Conservation (phyloP, 371 early-diverging fungal genomes). For the Saksenaea vasiformis region DNA sequence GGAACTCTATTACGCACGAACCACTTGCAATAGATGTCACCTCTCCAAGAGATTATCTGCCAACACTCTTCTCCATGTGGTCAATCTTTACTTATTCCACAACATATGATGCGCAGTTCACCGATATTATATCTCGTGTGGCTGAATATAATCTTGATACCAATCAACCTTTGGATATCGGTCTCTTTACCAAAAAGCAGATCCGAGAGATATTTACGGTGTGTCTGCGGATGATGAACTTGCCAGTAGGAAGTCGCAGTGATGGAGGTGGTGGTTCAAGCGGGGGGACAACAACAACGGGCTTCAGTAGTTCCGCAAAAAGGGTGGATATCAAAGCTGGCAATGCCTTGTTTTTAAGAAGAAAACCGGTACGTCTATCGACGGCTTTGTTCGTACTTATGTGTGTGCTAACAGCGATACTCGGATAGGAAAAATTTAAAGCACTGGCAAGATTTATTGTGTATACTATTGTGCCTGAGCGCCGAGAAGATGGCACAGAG, state of each 20-base stretch:
- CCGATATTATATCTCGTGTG: constrained; percentile 69
- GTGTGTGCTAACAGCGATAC: neutral
- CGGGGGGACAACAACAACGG: constrained; percentile 32
- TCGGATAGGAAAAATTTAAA: constrained; percentile 55
- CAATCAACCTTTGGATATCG: constrained; percentile 25
- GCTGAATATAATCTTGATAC: constrained; percentile 58
- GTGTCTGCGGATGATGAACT: constrained; percentile 68
- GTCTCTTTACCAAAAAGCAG: constrained; percentile 71
- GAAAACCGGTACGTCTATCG: constrained; percentile 32
- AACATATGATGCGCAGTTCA: constrained; percentile 64
- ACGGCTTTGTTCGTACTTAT: constrained; percentile 13
- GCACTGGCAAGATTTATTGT: constrained; percentile 78
- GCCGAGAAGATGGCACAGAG: constrained; percentile 20
- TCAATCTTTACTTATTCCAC: constrained; percentile 60
- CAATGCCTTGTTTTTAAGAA: constrained; percentile 43
- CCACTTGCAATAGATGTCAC: constrained; percentile 29
- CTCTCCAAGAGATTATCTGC: constrained; percentile 67
- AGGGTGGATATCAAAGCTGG: constrained; percentile 47
- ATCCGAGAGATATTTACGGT: constrained; percentile 67
- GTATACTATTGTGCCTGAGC: constrained; percentile 69
- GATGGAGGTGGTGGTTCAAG: constrained; percentile 38
- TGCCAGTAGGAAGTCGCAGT: constrained; percentile 78
- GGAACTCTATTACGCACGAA: constrained; percentile 29
- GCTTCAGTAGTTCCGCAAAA: constrained; percentile 31
- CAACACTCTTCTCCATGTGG: constrained; percentile 84